Conservation (phyloP, 208 protist species). For the Crithidia bombi region DNA sequence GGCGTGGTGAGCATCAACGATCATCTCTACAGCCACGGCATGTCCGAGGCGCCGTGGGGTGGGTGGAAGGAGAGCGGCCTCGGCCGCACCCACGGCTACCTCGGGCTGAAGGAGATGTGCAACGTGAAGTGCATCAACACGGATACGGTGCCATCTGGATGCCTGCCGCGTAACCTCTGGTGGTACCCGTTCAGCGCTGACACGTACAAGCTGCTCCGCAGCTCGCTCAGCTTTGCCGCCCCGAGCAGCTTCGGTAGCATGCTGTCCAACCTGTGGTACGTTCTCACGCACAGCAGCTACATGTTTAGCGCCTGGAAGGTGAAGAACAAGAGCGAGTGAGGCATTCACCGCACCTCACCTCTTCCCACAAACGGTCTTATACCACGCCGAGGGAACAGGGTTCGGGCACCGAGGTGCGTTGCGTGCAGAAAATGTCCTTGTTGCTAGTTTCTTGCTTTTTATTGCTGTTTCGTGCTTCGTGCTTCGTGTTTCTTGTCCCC, state of each 20-base stretch:
- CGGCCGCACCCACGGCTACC: slow-evolving; percentile 81
- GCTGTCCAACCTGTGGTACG: slow-evolving; percentile 28
- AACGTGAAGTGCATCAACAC: slow-evolving; percentile 86
- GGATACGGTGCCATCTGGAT: slow-evolving; percentile 41
- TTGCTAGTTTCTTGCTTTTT: too few species aligned
- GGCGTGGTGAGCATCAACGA: slow-evolving; percentile 90
- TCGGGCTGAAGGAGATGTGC: slow-evolving; percentile 83
- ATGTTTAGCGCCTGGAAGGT: slow-evolving; percentile 73
- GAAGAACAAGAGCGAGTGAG: slow-evolving; percentile 25
- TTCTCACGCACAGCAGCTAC: slow-evolving; percentile 38
- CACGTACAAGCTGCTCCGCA: slow-evolving; percentile 43
- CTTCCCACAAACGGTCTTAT: too few species aligned
- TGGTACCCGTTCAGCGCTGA: slow-evolving; percentile 71
- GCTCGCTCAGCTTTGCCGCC: slow-evolving; percentile 40
- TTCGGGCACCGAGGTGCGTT: too few species aligned
- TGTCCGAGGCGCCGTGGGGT: slow-evolving; percentile 86
- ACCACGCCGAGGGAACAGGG: too few species aligned
- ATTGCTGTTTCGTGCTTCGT: too few species aligned
- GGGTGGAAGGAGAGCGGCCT: slow-evolving; percentile 90
- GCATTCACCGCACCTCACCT: too few species aligned
- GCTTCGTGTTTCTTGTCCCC: too few species aligned
- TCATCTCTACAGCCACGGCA: slow-evolving; percentile 67
- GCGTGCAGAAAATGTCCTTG: too few species aligned
- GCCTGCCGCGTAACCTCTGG: slow-evolving; percentile 69
- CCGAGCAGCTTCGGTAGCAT: slow-evolving; percentile 37